phyloP scores from a whole-genome alignment of 257 asterid species.

The Penstemon eatonii region DNA sequence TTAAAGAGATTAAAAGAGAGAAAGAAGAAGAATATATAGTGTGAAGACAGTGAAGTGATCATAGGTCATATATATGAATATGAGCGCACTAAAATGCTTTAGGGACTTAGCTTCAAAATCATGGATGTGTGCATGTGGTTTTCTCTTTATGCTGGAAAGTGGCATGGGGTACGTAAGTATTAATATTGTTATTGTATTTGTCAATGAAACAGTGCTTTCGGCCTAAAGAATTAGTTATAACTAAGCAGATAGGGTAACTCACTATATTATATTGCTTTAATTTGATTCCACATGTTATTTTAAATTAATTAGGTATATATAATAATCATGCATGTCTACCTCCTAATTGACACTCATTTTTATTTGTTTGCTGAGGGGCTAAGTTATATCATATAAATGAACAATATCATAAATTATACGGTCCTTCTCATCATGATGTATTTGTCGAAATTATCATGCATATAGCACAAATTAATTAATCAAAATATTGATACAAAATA shows the following conservation, averaged over 20 bases:
- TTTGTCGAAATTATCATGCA: no score
- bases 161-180: not conserved
- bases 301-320: not conserved
- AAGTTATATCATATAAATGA: not conserved
- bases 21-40: not conserved
- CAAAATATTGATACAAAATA: no score
- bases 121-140: conserved; percentile 23
- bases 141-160: conserved; percentile 19
- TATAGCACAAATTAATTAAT: no score
- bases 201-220: not conserved
- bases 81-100: not conserved
- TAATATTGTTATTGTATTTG: not conserved
- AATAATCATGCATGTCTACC: not conserved
- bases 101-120: conserved; percentile 15
- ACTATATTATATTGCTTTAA: no score
- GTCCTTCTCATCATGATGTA: not conserved
- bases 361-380: not conserved
- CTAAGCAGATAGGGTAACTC: no score
- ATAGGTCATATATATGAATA: not conserved
- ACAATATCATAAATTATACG: not conserved
- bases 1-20: not conserved
- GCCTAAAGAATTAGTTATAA: no score
- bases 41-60: not conserved
- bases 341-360: not conserved
- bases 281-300: no score